These are phyloP conservation scores for Eimeria falciformis DNA, from an alignment of 169 alveolate genomes.

Conservation along the genomic window DNA sequence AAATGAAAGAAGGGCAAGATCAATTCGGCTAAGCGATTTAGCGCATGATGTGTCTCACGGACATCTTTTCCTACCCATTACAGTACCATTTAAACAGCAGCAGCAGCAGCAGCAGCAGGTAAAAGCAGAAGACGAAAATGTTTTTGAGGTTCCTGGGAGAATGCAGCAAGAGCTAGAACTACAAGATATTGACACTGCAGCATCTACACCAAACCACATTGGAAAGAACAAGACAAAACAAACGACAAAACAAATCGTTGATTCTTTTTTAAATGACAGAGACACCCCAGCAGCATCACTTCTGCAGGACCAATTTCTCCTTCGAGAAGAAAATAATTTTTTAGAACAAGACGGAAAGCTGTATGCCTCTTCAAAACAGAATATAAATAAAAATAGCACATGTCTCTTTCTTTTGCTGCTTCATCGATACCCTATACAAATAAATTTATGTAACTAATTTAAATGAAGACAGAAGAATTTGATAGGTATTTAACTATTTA, in stretches of 20 bases:
- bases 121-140: not conserved
- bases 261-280: too few relatives aligned
- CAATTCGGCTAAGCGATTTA: slow-evolving; percentile 22
- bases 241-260: not conserved
- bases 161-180: slow-evolving; percentile 36
- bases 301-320: not conserved
- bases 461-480: too few relatives aligned
- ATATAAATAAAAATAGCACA: too few relatives aligned
- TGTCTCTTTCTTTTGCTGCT: not conserved
- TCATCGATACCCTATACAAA: too few relatives aligned
- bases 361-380: not conserved
- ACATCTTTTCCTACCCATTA: slow-evolving; percentile 29
- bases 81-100: slow-evolving; percentile 25
- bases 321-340: not conserved
- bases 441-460: too few relatives aligned
- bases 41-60: slow-evolving; percentile 4
- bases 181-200: slow-evolving; percentile 61
- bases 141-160: not conserved
- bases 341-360: slow-evolving; percentile 27
- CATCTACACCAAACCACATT: slow-evolving; percentile 45
- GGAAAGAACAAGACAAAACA: not conserved
- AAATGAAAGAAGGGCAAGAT: not conserved
- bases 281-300: slow-evolving; percentile 24
- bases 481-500: too few relatives aligned
- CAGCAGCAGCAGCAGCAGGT: not conserved